Base-by-base conservation (phyloP, 139 green algal species). In the Trebouxia sp. region DNA sequence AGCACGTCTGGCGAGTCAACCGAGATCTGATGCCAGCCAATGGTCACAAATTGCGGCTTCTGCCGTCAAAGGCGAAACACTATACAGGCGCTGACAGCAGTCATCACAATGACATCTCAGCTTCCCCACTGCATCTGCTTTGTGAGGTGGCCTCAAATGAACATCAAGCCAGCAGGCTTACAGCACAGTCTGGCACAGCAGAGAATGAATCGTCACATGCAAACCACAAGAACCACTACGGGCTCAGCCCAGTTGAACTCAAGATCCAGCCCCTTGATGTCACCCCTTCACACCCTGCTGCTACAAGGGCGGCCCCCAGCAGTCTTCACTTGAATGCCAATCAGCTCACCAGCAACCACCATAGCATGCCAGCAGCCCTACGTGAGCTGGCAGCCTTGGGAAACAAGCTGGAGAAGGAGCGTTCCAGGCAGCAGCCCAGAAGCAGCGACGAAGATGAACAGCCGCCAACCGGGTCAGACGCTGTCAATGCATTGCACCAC, bases 1-100 rank as follows among this genome's bases (percentile, higher is more conserved):
- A 89, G 80, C 87, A 92, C 75, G 66, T 88, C 65, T 92, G 90
- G 90, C 70, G 87, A 15, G 32, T 50, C 12, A 72, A 72, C 62
- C 42, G 32, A 45, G 11, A 45, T 22, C 32, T 72, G 15, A 12
- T 43, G 3, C 62, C 62, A 30, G 6, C 1, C 1, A n/a, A 43
- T 43, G 14, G 62, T 30, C 6, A 7, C 32, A 72, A 72, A 8
- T 14, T 35, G 10, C 35, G 30, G 3, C 43, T 35, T 24, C 14
- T 22, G n/a, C 32, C 62, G 8, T 45, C 62, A 2, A 45, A 10
- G 43, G 62, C 43, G 8, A 72, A 24, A 72, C n/a, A 35, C 26
- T 72, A 45, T 30, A 26, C 62, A 42, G 62, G 32, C 37, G 12
- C 32, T 42, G 35, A 45, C 9, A 6, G 32, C 26, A 7, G 7